These are phyloP conservation scores for Candida qinlingensis DNA, from an alignment of 805 yeast genomes.

Conservation along the genomic window DNA sequence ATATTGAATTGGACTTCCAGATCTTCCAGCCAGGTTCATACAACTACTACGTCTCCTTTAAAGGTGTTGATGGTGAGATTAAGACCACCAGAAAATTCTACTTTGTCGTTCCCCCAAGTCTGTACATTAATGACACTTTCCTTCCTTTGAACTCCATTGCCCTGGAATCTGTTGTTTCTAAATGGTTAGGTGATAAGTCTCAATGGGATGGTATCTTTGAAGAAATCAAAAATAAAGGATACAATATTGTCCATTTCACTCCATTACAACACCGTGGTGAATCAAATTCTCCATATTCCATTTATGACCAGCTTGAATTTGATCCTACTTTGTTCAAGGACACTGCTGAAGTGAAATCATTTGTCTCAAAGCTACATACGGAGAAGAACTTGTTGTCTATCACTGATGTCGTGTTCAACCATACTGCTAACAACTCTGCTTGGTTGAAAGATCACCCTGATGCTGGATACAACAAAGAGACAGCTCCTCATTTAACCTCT, in stretches of 20 bases:
- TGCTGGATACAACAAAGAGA: constrained; percentile 75
- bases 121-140: constrained; percentile 48
- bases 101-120: constrained; percentile 77
- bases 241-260: constrained; percentile 94
- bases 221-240: constrained; percentile 66
- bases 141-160: constrained; percentile 75
- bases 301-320: constrained; percentile 75
- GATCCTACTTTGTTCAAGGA: constrained; percentile 62
- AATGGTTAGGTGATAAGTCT: constrained; percentile 73
- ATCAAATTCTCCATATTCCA: constrained; percentile 90
- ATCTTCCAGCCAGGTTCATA: constrained; percentile 75
- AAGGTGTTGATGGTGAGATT: constrained; percentile 29
- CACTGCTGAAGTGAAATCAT: constrained; percentile 44
- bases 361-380: constrained; percentile 45
- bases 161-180: constrained; percentile 80
- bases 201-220: constrained; percentile 66
- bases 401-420: constrained; percentile 93
- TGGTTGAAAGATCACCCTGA: constrained; percentile 90
- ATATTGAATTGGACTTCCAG: constrained; percentile 53
- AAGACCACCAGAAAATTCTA: constrained; percentile 55
- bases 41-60: constrained; percentile 64
- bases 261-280: constrained; percentile 88
- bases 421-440: constrained; percentile 83
- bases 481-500: constrained; percentile 83
- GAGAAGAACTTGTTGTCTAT: constrained; percentile 64